Percentiles rank a stretch among this genome's conserved stretches.
These are phyloP conservation scores for Fusarium beomiforme DNA, from an alignment of 2,329 filamentous ascomycete species.

Conservation along the genomic window DNA sequence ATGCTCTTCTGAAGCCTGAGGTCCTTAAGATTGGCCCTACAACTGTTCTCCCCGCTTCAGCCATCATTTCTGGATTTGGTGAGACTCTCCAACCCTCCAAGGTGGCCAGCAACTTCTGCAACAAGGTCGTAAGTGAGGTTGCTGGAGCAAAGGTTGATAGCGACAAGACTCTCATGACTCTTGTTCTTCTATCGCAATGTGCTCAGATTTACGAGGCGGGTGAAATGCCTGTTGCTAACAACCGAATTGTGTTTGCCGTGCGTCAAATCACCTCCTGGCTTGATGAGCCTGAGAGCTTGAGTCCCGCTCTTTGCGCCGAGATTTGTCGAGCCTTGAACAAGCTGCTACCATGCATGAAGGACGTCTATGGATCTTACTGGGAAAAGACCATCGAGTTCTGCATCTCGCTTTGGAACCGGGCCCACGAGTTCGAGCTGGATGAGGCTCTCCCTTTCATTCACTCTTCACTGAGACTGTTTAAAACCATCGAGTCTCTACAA, in stretches of 20 bases:
- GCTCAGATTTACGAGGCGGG: constrained; percentile 62
- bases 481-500: constrained; percentile 68
- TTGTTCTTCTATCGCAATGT: constrained; percentile 65
- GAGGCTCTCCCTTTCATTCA: constrained; percentile 71
- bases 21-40: constrained; percentile 58
- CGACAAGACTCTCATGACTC: constrained; percentile 57
- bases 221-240: constrained; percentile 66
- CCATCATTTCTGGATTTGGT: constrained; percentile 62
- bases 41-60: constrained; percentile 60
- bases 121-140: constrained; percentile 69
- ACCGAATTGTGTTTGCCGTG: constrained; percentile 83
- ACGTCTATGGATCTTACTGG: constrained; percentile 93
- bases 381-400: constrained; percentile 70
- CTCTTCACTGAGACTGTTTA: constrained; percentile 77
- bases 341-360: constrained; percentile 77
- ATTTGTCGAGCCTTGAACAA: constrained; percentile 66
- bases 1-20: constrained; percentile 57
- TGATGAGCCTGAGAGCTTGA: constrained; percentile 58
- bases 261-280: constrained; percentile 81
- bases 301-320: constrained; percentile 58
- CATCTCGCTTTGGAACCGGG: constrained; percentile 65
- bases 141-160: constrained; percentile 57
- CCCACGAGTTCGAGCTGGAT: constrained; percentile 54
- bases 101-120: constrained; percentile 63
- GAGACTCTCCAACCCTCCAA: constrained; percentile 61